Base-by-base conservation (phyloP, 1,284 basidiomycete species). In the Trichosporon sp. region DNA sequence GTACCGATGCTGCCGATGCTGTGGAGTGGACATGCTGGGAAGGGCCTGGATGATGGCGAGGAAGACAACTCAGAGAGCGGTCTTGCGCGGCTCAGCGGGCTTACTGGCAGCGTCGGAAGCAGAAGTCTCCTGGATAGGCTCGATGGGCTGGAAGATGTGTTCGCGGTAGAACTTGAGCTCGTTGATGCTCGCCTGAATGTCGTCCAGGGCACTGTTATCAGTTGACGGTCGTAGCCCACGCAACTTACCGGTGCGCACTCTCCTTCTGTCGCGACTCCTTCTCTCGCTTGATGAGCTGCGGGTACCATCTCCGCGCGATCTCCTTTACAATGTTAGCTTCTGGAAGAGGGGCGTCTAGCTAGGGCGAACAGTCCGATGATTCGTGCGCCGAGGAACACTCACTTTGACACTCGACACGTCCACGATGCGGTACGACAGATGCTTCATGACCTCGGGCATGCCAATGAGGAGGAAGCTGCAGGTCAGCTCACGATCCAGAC, bases 341-440 rank as follows among this genome's bases (percentile, higher is more conserved):
- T 10, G 26, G 26, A 26, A 26, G 2, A 26, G 26, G 26, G 26
- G 26, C 26, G 26, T 26, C 26, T 12, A 40, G 38, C 38, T 40
- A 12, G 11, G 38, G 10, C 8, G 38, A 11, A 10, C 8, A 12
- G 38, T 12, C 12, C 12, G 10, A 26, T 26, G 26, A 26, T 26
- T 26, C 26, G 26, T 26, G 26, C 26, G 26, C 26, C 26, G 26
- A 26, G 26, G 26, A 26, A 26, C 11, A 12, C 43, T 10, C 40
- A 78, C 80, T 72, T 84, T 84, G 71, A 84, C 75, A 7, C 79
- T 78, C 66, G 80, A 82, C 59, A 83, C 82, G 70, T 84, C 83
- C 26, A 87, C 82, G 56, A 87, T 87, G 16, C 86, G 77, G 74
- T 87, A 87, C 31, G 86, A 85, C 4, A 87, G 78, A 69, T 86